A percentile compares a stretch with the other conserved stretches of the same genome.
phyloP scores from a whole-genome alignment of 495 filamentous ascomycete genomes.

The Cenococcum geophilum region DNA sequence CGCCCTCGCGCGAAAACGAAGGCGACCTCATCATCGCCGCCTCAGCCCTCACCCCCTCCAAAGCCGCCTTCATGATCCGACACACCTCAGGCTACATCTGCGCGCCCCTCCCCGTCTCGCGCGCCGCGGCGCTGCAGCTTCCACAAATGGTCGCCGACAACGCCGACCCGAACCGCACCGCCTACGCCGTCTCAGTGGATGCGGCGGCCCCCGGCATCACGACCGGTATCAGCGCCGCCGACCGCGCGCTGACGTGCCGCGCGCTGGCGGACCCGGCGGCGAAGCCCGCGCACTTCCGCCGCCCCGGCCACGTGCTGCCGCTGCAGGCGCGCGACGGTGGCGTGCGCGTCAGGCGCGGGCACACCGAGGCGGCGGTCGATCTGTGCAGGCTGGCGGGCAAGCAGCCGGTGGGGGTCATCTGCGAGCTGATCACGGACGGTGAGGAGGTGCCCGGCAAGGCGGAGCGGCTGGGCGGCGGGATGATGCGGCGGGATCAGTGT shows the following conservation, averaged over 20 bases:
- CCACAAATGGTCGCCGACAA: conserved; percentile 85
- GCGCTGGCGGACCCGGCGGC: conserved; percentile 64
- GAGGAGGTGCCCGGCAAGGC: conserved; percentile 46
- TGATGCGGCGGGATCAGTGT: conserved; percentile 91
- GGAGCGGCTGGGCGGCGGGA: conserved; percentile 56
- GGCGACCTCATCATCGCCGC: conserved; percentile 96
- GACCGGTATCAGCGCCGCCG: conserved; percentile 85
- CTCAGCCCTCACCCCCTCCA: conserved; percentile 71
- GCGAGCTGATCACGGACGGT: conserved; percentile 47
- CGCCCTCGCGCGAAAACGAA: conserved; percentile 87
- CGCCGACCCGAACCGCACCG: conserved; percentile 80
- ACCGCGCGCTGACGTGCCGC: conserved; percentile 76
- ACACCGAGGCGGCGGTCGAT: conserved; percentile 77
- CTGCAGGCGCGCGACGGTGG: conserved; percentile 75
- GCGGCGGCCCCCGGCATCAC: conserved; percentile 62
- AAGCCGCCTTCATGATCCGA: conserved; percentile 93
- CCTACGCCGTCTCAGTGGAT: conserved; percentile 87
- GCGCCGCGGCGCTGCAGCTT: conserved; percentile 61
- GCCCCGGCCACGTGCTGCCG: conserved; percentile 89
- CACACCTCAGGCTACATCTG: conserved; percentile 82
- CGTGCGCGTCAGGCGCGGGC: conserved; percentile 68
- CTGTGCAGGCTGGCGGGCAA: conserved; percentile 40
- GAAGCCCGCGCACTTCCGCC: conserved; percentile 56
- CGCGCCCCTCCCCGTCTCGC: conserved; percentile 65
- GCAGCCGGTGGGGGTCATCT: conserved; percentile 68